phyloP scores from a whole-genome alignment of 352 stramenopile species.

The Phytophthora boehmeriae region DNA sequence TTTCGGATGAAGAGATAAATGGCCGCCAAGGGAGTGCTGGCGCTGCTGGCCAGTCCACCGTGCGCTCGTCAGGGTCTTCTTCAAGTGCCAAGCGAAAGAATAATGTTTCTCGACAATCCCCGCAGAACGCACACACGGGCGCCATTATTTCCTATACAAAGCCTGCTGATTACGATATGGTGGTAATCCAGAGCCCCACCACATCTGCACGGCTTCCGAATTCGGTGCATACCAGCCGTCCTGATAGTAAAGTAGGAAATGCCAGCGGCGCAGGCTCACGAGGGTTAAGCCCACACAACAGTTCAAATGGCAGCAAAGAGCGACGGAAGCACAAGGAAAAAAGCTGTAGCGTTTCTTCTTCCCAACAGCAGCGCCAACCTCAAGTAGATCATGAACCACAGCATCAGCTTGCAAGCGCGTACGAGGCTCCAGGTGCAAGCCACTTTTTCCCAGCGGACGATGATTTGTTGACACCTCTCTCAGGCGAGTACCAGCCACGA shows the following conservation, averaged over 20 bases:
- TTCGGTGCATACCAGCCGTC: slow-evolving; percentile 36
- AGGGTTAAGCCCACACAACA: slow-evolving; percentile 38
- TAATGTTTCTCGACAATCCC: slow-evolving; percentile 15
- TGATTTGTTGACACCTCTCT: slow-evolving; percentile 47
- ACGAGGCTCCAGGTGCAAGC: slow-evolving; percentile 26
- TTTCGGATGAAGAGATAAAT: slow-evolving; percentile 60
- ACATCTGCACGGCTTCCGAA: slow-evolving; percentile 37
- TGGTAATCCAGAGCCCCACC: slow-evolving; percentile 6
- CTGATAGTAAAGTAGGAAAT: slow-evolving; percentile 15
- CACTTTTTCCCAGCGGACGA: slow-evolving; percentile 33
- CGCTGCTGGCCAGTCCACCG: slow-evolving; percentile 26
- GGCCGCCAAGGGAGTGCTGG: slow-evolving; percentile 28
- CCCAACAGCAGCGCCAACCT: slow-evolving; percentile 11
- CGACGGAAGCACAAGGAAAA: slow-evolving; percentile 48
- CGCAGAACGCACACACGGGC: slow-evolving; percentile 1
- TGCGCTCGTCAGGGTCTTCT: slow-evolving; percentile 39
- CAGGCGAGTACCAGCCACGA: slow-evolving; percentile 63
- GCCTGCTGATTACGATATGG: slow-evolving; percentile 1
- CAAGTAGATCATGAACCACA: slow-evolving; percentile 28
- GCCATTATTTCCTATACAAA: slow-evolving; percentile 14
- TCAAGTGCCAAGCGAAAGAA: slow-evolving; percentile 38
- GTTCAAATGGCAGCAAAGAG: slow-evolving; percentile 36
- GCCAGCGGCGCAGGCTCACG: background rate
- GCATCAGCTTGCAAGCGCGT: slow-evolving; percentile 27
- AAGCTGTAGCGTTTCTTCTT: slow-evolving; percentile 2